Evolutionary conservation across 1,284 basidiomycete genomes (phyloP), one percentile per base, ranked within the genome.

Genomic region (Microbotryum silenes-acaulis): DNA sequence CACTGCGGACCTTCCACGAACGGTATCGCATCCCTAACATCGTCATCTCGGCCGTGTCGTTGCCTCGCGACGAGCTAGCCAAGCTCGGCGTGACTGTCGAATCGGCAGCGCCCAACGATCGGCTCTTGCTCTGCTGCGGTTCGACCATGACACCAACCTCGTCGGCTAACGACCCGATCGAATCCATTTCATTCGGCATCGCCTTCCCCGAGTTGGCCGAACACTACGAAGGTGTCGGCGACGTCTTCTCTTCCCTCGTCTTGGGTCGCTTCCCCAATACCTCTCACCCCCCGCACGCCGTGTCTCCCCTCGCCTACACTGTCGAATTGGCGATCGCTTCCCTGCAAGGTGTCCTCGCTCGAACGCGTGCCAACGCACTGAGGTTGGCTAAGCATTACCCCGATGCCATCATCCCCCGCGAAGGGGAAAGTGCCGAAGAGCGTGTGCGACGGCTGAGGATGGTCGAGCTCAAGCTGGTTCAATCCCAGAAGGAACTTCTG

Each of bases 221-320:
- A 10, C 96, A 97, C 78, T 98, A 94, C 75, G 89, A 89, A 12
- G 96, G 94, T 29, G 93, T 97, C 3, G 96, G 94, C 16, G 94
- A 99, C 74, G 83, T 97, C 57, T 98, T 99, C 78, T 92, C 93
- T 2, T 90, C 96, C 0, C 83, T 98, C 58, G 83, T 93, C 20
- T 79, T 96, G 0, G 94, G 85, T 0, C 86, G 93, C 70, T 97
- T 86, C 74, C 61, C 65, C 37, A 46, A 54, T 45, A 57, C 0
- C 82, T 97, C 57, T 83, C 92, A 31, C 78, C 83, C 1, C 70
- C 74, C 61, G 86, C 93, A 60, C 79, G 83, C 3, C 70, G 74
- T 66, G 85, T 90, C 10, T 80, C 83, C 42, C 81, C 87, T 57
- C 78, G 82, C 76, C 8, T 69, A 67, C 21, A 77, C 78, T 2